Conservation (phyloP, 345 rosid genomes). For the Sisymbrium altissimum region DNA sequence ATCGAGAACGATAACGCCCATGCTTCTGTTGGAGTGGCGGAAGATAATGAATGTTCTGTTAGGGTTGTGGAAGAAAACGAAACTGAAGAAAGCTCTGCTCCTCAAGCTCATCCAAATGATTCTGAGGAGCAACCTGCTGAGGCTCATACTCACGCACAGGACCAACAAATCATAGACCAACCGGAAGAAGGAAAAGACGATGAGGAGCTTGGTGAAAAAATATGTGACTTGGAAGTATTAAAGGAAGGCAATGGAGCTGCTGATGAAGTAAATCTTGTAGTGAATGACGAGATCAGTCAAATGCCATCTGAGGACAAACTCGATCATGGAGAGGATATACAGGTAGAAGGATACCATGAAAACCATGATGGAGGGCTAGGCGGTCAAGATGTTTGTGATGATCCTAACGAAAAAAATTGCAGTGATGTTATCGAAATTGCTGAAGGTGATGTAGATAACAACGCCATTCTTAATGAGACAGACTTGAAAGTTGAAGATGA, state of each 20-base stretch:
- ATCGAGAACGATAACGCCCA: conserved; percentile 40
- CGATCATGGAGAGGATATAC: conserved; percentile 25
- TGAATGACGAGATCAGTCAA: conserved; percentile 25
- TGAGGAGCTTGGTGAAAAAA: conserved; percentile 40
- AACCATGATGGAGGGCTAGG: conserved; percentile 22
- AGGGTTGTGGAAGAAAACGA: conserved; percentile 38
- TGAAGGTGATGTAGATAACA: conserved; percentile 27
- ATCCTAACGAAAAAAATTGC: conserved; percentile 26
- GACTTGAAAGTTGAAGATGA: conserved; percentile 36
- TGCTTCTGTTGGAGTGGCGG: conserved; percentile 39
- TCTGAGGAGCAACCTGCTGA: conserved; percentile 22
- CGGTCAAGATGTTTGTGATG: conserved; percentile 33
- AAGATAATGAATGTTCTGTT: conserved; percentile 42
- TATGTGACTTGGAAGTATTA: conserved; percentile 46
- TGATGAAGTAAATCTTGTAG: conserved; percentile 40
- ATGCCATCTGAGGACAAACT: conserved; percentile 33
- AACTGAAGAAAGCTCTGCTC: conserved; percentile 32
- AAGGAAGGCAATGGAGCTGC: conserved; percentile 37
- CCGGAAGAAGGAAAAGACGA: conserved; percentile 27
- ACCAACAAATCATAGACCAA: conserved; percentile 11
- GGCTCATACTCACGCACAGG: conserved; percentile 8
- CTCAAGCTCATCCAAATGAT: conserved; percentile 14
- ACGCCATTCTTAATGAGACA: conserved; percentile 30
- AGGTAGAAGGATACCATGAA: conserved; percentile 30
- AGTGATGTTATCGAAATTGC: conserved; percentile 33